Base-by-base conservation (phyloP, 2,329 filamentous ascomycete species). In the Epichloe uncinata region DNA sequence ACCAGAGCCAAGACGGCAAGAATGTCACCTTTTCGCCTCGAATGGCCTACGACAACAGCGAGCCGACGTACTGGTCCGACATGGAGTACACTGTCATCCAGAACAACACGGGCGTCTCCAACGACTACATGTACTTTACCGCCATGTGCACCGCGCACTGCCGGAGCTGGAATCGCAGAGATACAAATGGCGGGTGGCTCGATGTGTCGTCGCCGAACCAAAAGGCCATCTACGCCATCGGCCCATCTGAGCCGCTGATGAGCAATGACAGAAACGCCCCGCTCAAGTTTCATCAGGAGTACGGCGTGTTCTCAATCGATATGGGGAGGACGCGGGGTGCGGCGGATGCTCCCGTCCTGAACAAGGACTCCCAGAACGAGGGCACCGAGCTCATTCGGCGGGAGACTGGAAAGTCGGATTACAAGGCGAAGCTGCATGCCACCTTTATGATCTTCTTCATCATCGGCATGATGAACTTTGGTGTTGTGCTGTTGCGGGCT, bases 1-100 rank as follows among this genome's bases (percentile, higher is more conserved):
- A 82, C 63, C 63, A 67, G 43, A 72, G 71, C 50, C 60, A 63
- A 4, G 65, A 65, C 5, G 69, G 67, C 48, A 61, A 69, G 48
- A 74, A 75, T 54, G 69, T 79, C 50, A 81, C 75, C 26, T 67
- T 82, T 50, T 79, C 75, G 26, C 74, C 77, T 2, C 75, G 78
- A 47, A 59, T 74, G 34, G 66, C 70, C 36, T 64, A 67, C 47
- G 73, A 70, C 42, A 66, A 79, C 55, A 69, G 68, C 55, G 78
- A 82, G 59, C 78, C 78, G 9, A 60, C 63, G 13, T 71, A 70
- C 61, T 67, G 68, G 54, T 60, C 67, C 4, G 63, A 69, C 15
- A 63, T 79, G 52, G 56, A 68, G 7, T 65, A 73, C 54, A 62
- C 69, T 16, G 55, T 72, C 3, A 66, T 80, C 1, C 15, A 43